Base-by-base conservation (phyloP, 371 early-diverging fungal genomes). In the Rhizopus stolonifer region DNA sequence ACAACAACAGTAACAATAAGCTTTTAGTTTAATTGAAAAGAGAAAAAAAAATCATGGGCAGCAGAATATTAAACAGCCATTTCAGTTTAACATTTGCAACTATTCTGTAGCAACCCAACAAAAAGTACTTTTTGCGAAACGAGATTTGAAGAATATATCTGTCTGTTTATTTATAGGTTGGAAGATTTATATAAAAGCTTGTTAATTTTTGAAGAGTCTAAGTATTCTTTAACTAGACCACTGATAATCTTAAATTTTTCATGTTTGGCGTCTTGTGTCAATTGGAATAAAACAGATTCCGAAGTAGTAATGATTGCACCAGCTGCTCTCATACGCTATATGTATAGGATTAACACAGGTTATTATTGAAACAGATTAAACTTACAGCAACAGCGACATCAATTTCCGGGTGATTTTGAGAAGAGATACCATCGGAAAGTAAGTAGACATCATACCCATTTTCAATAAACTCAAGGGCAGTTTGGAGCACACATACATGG, bases 401-500 rank as follows among this genome's bases (percentile, higher is more conserved):
- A 58, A 90, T 88, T 67, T 97, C 98, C 7, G 84, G 85, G 23
- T 64, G 54, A 62, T 95, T 93, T 67, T 86, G 87, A 34, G 94
- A 93, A 4, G 93, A 93, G 7, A 95, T 89, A 33, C 93, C 98
- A 67, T 96, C 96, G 0, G 89, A 87, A 38, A 95, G 69, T 21
- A 97, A 87, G 64, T 89, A 85, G 43, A 94, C 95, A 60, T 90
- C 83, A 55, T 80, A 79, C 52, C 86, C 74, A 31, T 81, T 68
- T 31, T 88, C 88, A 32, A 92, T 64, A 9, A 97, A 68, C 38
- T 96, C 98, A 56, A 97, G 74, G 13, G 92, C 89, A 2, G 96
- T 94, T 72, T 97, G 96, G 46, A 90, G 67, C 4, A 97, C 90
- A 69, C 98, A 97, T 2, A 96, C 95, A 59, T 97, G 98, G 25